Base-by-base conservation (phyloP, 2,329 filamentous ascomycete species). In the Nothophoma quercina region DNA sequence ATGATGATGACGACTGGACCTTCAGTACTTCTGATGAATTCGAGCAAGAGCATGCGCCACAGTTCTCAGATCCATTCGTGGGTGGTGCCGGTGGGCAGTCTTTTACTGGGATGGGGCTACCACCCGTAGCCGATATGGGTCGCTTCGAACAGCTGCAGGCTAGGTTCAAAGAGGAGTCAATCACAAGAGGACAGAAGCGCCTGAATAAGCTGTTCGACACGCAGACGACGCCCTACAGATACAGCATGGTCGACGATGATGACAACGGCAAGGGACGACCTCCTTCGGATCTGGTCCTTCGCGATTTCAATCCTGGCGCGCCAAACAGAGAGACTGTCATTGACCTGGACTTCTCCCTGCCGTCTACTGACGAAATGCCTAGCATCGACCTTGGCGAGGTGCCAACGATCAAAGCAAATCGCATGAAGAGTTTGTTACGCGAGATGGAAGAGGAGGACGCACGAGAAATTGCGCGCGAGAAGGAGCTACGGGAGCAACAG, bases 1-100 rank as follows among this genome's bases (percentile, higher is more conserved):
- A 79, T 7, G 67, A 76, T 1, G 76, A 79, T 3, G 81, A 84
- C 32, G 83, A 85, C 56, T 88, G 85, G 85, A 86, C 85, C 51
- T 88, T 88, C 65, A 87, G 84, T 60, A 85, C 83, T 5, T 86
- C 84, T 2, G 83, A 84, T 57, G 81, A 83, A 12, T 87, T 87
- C 58, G 82, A 87, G 56, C 67, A 59, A 46, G 66, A 62, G 73
- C 79, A 56, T 43, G 62, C 63, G n/a, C 56, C 63, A 22, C 72
- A 79, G 51, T 69, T 81, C 29, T 71, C 73, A 12, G 79, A 80
- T 42, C 79, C 79, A 1, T 71, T 81, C 40, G 74, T 76, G 13
- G 72, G 75, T 35, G 62, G 39, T 9, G 32, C 55, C 16, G 48
- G 62, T 8, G 59, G 46, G 10, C 63, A 68, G 41, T 19, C 30